Evolutionary conservation across 345 rosid species (phyloP).

Genomic region (Ailanthus altissimus): DNA sequence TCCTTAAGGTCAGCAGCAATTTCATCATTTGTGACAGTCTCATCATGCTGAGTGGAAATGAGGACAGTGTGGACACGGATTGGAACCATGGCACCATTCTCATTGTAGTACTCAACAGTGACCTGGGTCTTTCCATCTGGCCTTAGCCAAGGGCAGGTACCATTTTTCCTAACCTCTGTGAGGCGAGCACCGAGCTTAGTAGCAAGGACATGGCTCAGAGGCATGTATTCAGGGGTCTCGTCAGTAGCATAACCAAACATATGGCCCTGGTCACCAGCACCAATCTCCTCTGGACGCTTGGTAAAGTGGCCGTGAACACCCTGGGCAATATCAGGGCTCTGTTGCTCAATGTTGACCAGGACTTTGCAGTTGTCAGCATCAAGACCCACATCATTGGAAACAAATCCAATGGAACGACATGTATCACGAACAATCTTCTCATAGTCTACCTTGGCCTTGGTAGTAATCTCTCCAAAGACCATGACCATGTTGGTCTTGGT

Average conservation of each 20-base stretch:
- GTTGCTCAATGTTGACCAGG: conserved; percentile 77
- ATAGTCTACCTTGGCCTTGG: conserved; percentile 70
- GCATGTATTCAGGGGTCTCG: conserved; percentile 74
- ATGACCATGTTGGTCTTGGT: conserved; percentile 86
- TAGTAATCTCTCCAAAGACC: conserved; percentile 81
- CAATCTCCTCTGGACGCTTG: conserved; percentile 75
- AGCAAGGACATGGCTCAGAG: conserved; percentile 74
- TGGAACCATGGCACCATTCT: conserved; percentile 77
- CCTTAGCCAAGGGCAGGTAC: conserved; percentile 71
- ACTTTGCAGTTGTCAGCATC: conserved; percentile 79
- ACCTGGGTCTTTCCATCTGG: conserved; percentile 86
- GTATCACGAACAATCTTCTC: conserved; percentile 81
- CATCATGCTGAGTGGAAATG: conserved; percentile 76
- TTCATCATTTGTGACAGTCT: conserved; percentile 75
- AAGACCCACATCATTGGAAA: conserved; percentile 70
- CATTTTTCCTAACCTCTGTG: conserved; percentile 79
- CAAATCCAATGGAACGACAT: conserved; percentile 63
- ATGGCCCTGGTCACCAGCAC: conserved; percentile 83
- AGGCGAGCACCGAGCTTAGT: conserved; percentile 76
- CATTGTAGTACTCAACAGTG: conserved; percentile 74
- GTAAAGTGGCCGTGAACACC: conserved; percentile 79
- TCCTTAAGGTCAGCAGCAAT: conserved; percentile 81
- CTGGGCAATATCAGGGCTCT: conserved; percentile 79
- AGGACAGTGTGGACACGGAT: conserved; percentile 77
- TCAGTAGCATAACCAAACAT: conserved; percentile 82